Evolutionary conservation across 139 green algal genomes (phyloP).

Genomic region (Zygnema circumcarinatum): DNA sequence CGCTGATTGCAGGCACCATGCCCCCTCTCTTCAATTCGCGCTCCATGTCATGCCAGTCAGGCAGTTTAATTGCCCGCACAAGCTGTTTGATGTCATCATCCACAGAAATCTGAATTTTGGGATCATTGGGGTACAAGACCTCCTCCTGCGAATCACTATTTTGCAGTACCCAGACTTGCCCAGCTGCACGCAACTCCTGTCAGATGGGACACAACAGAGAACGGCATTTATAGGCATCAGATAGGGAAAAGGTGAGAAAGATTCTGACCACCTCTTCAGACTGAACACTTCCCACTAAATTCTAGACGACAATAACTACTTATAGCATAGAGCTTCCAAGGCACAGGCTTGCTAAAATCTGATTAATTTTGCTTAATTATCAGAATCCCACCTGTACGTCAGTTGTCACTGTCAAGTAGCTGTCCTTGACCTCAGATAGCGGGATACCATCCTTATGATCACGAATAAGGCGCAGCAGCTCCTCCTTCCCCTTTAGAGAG

Average conservation of each 20-base stretch:
- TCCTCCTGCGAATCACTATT: constrained; percentile 47
- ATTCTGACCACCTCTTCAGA: neutral
- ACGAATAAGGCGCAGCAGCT: constrained; percentile 49
- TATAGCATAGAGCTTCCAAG: no score
- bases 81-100: constrained; percentile 54
- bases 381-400: constrained; percentile 32
- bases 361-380: no score
- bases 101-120: constrained; percentile 42
- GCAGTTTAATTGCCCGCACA: constrained; percentile 27
- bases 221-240: neutral
- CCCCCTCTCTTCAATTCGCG: constrained; percentile 37
- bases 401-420: constrained; percentile 13
- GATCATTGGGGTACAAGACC: constrained; percentile 55
- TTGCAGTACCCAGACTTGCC: constrained; percentile 48
- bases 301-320: no score
- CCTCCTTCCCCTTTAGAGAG: constrained; percentile 30
- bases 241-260: neutral
- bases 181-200: constrained; percentile 37
- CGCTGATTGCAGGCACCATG: neutral
- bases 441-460: constrained; percentile 43
- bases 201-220: neutral
- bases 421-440: constrained; percentile 26
- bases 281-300: neutral
- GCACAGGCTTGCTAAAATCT: no score
- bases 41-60: constrained; percentile 33